Base-by-base conservation (phyloP, 2,329 filamentous ascomycete genomes). In the Alternaria rosae region DNA sequence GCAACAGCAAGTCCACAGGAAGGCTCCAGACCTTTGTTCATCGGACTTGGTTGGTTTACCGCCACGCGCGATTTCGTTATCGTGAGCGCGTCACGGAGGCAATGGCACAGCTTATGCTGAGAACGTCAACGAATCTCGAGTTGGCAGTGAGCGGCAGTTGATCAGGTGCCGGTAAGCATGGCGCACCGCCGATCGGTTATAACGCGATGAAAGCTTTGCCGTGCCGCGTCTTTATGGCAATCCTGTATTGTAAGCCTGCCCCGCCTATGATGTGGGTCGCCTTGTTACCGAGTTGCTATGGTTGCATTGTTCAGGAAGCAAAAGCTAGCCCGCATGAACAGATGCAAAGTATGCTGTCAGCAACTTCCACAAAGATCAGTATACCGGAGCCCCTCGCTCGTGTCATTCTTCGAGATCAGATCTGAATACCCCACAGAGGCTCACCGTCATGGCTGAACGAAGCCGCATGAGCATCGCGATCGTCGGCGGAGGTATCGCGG, bases 401-500 rank as follows among this genome's bases (percentile, higher is more conserved):
- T 15, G 3, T 7, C 3, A 3, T 15, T 15, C 26, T 11, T 28
- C 30, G 30, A 12, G 15, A 3, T 15, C 30, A 35, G 2, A 8
- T 15, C 30, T 15, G 30, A 1, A 15, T 15, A 4, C 3, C 4
- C 30, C 6, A 12, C 30, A 35, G 6, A 12, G 13, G 1, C 15
- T 23, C 4, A 48, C 32, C 28, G 28, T 13, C 38, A 44, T 38
- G 30, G 7, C n/a, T 10, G 15, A 76, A 57, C 48, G 12, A 44
- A n/a, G 9, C 7, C 6, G 67, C 11, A 78, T 81, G 66, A 77
- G 75, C 48, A 72, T 88, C 61, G 86, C 86, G 62, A 85, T 89
- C 25, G 77, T 88, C 17, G 87, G 87, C 64, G 86, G 86, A 43
- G 87, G 87, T n/a, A 87, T 89, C 51, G 83, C 83, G 6, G 87